phyloP scores from a whole-genome alignment of 176 grass and related monocot species.

The Hsuehochloa calcarea region DNA sequence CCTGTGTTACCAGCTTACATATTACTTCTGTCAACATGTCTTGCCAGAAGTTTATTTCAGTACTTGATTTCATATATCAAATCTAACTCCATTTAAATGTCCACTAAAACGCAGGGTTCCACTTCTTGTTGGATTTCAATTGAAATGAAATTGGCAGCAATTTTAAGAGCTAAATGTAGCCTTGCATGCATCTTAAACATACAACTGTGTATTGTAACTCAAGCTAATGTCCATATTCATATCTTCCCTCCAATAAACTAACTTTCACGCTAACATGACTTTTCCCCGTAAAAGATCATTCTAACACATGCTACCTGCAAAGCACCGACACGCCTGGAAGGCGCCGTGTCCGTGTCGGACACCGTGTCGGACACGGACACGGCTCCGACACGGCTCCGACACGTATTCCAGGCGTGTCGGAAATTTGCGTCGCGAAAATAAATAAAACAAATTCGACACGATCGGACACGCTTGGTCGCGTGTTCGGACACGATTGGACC shows the following conservation, averaged over 20 bases:
- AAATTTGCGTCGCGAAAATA: too few relatives aligned
- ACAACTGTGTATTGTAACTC: not conserved
- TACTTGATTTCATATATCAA: not conserved
- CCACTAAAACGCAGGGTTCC: not conserved
- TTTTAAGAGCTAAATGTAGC: not conserved
- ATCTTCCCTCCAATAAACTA: conserved; percentile 7
- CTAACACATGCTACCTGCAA: not conserved
- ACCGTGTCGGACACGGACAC: too few relatives aligned
- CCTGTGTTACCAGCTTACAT: not conserved
- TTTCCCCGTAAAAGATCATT: not conserved
- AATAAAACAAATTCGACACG: too few relatives aligned
- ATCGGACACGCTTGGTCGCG: too few relatives aligned
- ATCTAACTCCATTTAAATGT: conserved; percentile 7
- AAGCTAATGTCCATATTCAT: not conserved
- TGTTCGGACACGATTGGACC: too few relatives aligned
- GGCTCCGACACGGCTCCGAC: too few relatives aligned
- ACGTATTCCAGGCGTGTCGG: too few relatives aligned
- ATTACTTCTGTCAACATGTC: not conserved
- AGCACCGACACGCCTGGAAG: too few relatives aligned
- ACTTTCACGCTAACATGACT: not conserved
- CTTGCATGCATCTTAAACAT: not conserved
- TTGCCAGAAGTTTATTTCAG: not conserved
- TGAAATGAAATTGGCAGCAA: not conserved
- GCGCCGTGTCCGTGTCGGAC: too few relatives aligned
- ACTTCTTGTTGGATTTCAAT: not conserved